Conservation (phyloP, 768 basidiomycete species). For the Auricularia auricula-judae region DNA sequence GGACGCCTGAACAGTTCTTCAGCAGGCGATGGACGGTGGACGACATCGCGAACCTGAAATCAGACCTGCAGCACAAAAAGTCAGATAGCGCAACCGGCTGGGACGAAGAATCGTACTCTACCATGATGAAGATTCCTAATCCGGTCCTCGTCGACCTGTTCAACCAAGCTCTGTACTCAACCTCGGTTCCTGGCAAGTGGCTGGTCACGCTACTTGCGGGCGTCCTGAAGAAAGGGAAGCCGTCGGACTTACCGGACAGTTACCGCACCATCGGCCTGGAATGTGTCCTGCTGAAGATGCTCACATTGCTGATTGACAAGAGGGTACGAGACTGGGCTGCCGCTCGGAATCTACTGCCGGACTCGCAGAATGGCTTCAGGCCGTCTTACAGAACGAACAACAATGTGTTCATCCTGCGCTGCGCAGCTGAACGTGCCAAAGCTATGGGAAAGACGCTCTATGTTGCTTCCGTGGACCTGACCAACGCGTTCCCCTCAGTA, state of each 20-base stretch:
- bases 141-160: background rate
- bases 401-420: constrained; percentile 10
- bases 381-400: constrained; percentile 15
- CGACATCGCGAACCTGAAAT: background rate
- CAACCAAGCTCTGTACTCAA: background rate
- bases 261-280: constrained; percentile 21
- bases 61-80: background rate
- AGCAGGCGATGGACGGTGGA: background rate
- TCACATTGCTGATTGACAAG: constrained; percentile 16
- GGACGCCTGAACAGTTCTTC: background rate
- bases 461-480: constrained; percentile 14
- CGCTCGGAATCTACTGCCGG: constrained; percentile 12
- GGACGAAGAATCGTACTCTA: background rate
- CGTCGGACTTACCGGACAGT: constrained; percentile 10
- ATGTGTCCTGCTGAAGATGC: constrained; percentile 16
- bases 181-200: constrained; percentile 6
- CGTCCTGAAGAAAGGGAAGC: constrained; percentile 13
- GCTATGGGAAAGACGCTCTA: constrained; percentile 10
- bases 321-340: constrained; percentile 10
- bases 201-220: constrained; percentile 8
- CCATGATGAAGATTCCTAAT: background rate
- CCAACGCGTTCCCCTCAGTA: constrained; percentile 9
- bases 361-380: constrained; percentile 17
- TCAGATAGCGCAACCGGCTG: background rate
- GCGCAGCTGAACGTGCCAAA: constrained; percentile 14